Conservation (phyloP, 768 basidiomycete species). For the Termitomyces sp. region DNA sequence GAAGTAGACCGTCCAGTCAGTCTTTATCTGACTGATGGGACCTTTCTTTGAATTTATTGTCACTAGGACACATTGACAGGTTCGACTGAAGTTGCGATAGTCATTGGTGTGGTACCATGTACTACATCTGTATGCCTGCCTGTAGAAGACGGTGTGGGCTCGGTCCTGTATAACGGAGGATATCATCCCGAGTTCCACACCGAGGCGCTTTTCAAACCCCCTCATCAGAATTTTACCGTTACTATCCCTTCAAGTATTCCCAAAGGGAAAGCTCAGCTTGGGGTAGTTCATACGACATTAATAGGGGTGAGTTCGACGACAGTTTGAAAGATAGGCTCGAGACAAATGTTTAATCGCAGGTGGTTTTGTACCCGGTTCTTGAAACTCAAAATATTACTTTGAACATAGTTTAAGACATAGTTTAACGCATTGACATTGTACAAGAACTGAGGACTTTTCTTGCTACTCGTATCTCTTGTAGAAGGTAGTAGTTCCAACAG, state of each 20-base stretch:
- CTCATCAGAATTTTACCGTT: conserved; percentile 42
- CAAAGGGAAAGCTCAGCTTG: conserved; percentile 29
- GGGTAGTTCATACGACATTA: conserved; percentile 30
- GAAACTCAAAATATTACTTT: conserved; percentile 28
- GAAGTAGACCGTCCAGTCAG: conserved; percentile 46
- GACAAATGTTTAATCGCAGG: conserved; percentile 19
- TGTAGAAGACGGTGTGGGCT: conserved; percentile 28
- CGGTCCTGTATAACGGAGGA: conserved; percentile 40
- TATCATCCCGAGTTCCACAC: conserved; percentile 32
- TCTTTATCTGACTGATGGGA: background rate
- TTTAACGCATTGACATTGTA: background rate
- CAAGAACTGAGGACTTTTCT: background rate
- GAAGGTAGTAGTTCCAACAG: too few relatives aligned
- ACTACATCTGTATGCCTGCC: conserved; percentile 16
- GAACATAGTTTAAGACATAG: conserved; percentile 14
- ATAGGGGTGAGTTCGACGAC: conserved; percentile 30
- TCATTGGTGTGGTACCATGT: conserved; percentile 38
- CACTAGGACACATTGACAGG: conserved; percentile 30
- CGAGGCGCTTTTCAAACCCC: conserved; percentile 13
- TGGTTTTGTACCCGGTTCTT: conserved; percentile 21
- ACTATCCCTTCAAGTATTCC: conserved; percentile 25
- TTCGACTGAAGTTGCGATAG: conserved; percentile 40
- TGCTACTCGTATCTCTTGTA: background rate
- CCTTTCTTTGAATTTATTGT: background rate
- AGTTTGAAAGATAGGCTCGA: background rate